Conservation (phyloP, 2,329 filamentous ascomycete genomes). For the Thermomyces lanuginosus region DNA sequence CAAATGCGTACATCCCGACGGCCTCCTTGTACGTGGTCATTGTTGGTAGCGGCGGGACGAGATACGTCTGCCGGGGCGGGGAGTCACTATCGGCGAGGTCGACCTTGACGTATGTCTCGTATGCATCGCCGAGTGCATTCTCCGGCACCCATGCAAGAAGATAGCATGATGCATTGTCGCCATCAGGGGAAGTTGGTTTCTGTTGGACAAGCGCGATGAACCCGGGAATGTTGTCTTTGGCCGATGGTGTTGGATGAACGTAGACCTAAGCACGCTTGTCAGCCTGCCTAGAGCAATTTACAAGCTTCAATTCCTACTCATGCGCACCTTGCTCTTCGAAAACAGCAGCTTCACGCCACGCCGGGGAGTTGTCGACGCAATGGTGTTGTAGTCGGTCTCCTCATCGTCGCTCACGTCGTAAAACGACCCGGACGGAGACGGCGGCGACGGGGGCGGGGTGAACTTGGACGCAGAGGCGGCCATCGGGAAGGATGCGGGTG, state of each 20-base stretch:
- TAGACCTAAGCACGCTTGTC: slow-evolving; percentile 47
- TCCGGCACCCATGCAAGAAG: slow-evolving; percentile 91
- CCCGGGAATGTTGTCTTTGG: slow-evolving; percentile 89
- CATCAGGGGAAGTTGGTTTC: slow-evolving; percentile 40
- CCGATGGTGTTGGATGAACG: slow-evolving; percentile 79
- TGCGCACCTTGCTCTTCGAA: slow-evolving; percentile 79
- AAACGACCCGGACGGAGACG: slow-evolving; percentile 72
- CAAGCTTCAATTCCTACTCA: slow-evolving; percentile 1
- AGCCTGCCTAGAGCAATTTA: background rate
- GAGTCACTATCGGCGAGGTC: slow-evolving; percentile 70
- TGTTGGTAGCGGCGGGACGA: slow-evolving; percentile 81
- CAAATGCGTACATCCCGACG: slow-evolving; percentile 73
- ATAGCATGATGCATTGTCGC: slow-evolving; percentile 48
- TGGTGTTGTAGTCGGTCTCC: slow-evolving; percentile 86
- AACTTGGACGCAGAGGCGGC: slow-evolving; percentile 16
- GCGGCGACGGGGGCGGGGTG: slow-evolving; percentile 27
- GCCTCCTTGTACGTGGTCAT: slow-evolving; percentile 58
- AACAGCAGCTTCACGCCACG: slow-evolving; percentile 84
- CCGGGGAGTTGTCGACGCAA: slow-evolving; percentile 60
- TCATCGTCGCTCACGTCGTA: slow-evolving; percentile 95
- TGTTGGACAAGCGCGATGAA: slow-evolving; percentile 90
- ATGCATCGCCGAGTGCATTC: slow-evolving; percentile 66
- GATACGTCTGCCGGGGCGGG: slow-evolving; percentile 68
- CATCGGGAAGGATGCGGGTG: slow-evolving; percentile 11
- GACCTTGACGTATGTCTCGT: slow-evolving; percentile 86